Conservation (phyloP, 306 rosid genomes). For the Gastrolobium bilobum region DNA sequence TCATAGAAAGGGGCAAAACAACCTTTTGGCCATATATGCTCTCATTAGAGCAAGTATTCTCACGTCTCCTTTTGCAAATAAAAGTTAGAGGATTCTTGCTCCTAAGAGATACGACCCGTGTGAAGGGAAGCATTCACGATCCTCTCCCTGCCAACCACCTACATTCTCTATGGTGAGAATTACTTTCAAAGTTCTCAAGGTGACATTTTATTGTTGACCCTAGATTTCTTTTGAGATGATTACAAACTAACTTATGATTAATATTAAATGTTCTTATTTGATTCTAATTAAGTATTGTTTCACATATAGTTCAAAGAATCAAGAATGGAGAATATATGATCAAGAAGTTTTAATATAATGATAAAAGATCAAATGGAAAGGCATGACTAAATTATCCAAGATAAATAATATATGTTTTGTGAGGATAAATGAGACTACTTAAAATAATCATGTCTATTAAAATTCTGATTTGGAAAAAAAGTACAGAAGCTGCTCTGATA, state of each 20-base stretch:
- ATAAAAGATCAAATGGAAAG: too few species aligned
- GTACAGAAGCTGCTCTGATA: too few species aligned
- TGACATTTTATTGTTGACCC: neutral
- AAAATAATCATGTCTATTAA: too few species aligned
- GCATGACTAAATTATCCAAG: too few species aligned
- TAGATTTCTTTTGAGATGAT: neutral
- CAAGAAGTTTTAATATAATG: too few species aligned
- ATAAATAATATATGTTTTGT: too few species aligned
- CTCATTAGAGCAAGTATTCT: constrained; percentile 39
- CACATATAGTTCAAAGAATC: too few species aligned
- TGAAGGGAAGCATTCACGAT: constrained; percentile 32
- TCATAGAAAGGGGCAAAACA: constrained; percentile 40
- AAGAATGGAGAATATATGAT: too few species aligned
- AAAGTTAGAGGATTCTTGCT: constrained; percentile 24
- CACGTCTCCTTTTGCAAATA: constrained; percentile 36
- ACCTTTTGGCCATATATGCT: constrained; percentile 24
- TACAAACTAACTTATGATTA: neutral
- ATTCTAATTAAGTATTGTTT: too few species aligned
- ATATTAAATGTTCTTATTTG: too few species aligned
- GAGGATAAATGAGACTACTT: too few species aligned
- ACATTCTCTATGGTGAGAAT: neutral
- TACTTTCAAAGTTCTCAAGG: neutral
- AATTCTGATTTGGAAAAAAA: too few species aligned
- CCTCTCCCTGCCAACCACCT: neutral
- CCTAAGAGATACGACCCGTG: constrained; percentile 21